phyloP scores from a whole-genome alignment of 2,329 filamentous ascomycete genomes.

The Tympanopsis confertula region DNA sequence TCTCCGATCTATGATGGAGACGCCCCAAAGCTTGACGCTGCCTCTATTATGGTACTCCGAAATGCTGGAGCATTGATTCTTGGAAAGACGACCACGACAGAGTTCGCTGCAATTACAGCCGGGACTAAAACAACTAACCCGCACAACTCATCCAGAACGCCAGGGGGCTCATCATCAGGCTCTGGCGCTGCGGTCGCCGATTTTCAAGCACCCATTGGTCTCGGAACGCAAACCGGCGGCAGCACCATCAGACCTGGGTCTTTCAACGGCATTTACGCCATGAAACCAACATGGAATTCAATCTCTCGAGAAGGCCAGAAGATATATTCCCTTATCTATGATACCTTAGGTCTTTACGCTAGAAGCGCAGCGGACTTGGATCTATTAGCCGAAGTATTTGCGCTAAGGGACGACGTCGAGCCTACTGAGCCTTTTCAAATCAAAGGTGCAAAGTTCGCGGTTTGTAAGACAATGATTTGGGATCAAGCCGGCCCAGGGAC shows the following conservation, averaged over 20 bases:
- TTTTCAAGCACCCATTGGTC: constrained; percentile 43
- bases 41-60: constrained; percentile 36
- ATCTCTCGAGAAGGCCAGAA: constrained; percentile 51
- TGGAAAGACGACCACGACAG: constrained; percentile 48
- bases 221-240: constrained; percentile 58
- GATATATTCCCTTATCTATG: constrained; percentile 43
- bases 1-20: constrained; percentile 39
- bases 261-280: constrained; percentile 51
- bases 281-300: constrained; percentile 56
- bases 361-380: constrained; percentile 45
- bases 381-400: constrained; percentile 40
- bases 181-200: constrained; percentile 57
- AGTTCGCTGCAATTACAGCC: constrained; percentile 44
- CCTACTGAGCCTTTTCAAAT: constrained; percentile 18
- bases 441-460: constrained; percentile 36
- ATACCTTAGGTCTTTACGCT: constrained; percentile 51
- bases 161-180: constrained; percentile 57
- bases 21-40: constrained; percentile 36
- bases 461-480: constrained; percentile 42
- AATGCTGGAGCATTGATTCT: constrained; percentile 45
- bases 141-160: constrained; percentile 36
- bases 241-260: constrained; percentile 52
- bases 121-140: constrained; percentile 48
- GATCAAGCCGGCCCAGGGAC: constrained; percentile 30
- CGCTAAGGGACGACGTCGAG: constrained; percentile 35